These are phyloP conservation scores for Ceratocystis variospora DNA, from an alignment of 2,329 filamentous ascomycete species.

Conservation along the genomic window DNA sequence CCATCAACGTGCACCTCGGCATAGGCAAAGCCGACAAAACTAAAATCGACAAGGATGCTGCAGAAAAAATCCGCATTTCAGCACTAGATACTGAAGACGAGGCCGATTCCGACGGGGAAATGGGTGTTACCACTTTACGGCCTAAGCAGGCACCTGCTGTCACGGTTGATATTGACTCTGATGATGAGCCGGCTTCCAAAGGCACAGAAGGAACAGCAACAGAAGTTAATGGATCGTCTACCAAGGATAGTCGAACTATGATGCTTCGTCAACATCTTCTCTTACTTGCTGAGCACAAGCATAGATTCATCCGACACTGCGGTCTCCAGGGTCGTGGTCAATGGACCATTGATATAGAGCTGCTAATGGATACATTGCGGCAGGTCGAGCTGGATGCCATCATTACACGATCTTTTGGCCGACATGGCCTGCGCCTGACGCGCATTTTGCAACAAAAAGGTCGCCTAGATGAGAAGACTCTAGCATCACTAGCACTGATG, in stretches of 20 bases:
- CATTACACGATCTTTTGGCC: constrained; percentile 63
- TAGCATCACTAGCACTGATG: constrained; percentile 69
- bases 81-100: constrained; percentile 28
- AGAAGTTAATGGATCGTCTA: constrained; percentile 32
- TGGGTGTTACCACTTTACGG: neutral
- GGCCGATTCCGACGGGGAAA: constrained; percentile 24
- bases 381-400: constrained; percentile 70
- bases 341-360: constrained; percentile 75
- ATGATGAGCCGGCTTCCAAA: constrained; percentile 24
- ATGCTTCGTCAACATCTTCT: constrained; percentile 50
- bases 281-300: constrained; percentile 54
- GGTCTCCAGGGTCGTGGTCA: constrained; percentile 50
- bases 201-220: constrained; percentile 33
- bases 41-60: constrained; percentile 34
- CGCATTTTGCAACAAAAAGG: constrained; percentile 76
- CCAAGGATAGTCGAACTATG: constrained; percentile 23
- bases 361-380: constrained; percentile 54
- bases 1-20: constrained; percentile 40
- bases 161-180: constrained; percentile 20
- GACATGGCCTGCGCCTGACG: constrained; percentile 64
- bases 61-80: constrained; percentile 33
- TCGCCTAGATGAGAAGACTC: constrained; percentile 85
- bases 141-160: constrained; percentile 6
- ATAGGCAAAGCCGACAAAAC: constrained; percentile 42
- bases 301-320: constrained; percentile 54